phyloP scores from a whole-genome alignment of 2,329 filamentous ascomycete genomes.

The Pseudogymnoascus sp. region DNA sequence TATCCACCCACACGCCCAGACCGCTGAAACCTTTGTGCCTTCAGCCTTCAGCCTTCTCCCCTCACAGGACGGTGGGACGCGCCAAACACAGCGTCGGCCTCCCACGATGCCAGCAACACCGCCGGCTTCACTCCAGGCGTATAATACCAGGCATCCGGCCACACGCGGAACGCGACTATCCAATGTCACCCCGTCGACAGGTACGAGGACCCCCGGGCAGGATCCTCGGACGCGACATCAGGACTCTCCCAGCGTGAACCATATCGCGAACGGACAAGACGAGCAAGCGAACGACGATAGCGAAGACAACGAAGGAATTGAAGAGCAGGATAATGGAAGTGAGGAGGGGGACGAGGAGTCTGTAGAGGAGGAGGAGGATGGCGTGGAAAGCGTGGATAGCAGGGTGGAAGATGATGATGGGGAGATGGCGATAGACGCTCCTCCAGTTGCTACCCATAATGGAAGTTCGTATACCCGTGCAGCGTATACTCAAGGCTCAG shows the following conservation, averaged over 20 bases:
- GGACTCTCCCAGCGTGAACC: neutral
- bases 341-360: conserved; percentile 18
- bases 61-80: neutral
- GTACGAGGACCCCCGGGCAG: neutral
- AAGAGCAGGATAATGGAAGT: conserved; percentile 15
- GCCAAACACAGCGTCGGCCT: neutral
- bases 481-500: conserved; percentile 20
- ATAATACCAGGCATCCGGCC: conserved; percentile 5
- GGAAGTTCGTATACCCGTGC: neutral
- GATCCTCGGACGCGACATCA: conserved; percentile 1
- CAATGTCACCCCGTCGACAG: neutral
- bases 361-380: conserved; percentile 18
- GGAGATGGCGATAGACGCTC: conserved; percentile 24
- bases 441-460: neutral
- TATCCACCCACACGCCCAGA: neutral
- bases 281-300: conserved; percentile 13
- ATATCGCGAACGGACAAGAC: conserved; percentile 14
- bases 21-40: neutral
- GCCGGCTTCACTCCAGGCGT: neutral
- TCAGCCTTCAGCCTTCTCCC: neutral
- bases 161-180: neutral
- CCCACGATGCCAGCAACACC: neutral
- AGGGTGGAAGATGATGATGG: conserved; percentile 27
- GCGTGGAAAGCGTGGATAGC: conserved; percentile 14
- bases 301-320: conserved; percentile 17